Conservation (phyloP, 129 eudicot species). For the Calendula officinalis region DNA sequence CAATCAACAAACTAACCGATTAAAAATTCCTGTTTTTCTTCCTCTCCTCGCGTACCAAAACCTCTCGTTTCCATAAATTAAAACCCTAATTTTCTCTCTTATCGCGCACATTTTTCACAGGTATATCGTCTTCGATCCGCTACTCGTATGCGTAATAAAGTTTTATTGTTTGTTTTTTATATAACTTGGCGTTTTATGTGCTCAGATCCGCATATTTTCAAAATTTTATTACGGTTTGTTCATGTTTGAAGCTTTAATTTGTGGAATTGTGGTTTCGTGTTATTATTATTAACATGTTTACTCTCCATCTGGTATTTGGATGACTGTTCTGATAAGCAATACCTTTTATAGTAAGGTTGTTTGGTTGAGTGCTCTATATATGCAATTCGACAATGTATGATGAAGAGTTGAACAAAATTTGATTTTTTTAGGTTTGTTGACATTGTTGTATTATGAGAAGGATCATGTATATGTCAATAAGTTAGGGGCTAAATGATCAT, state of each 20-base stretch:
- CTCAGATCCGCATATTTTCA: conserved; percentile 29
- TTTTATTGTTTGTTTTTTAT: background rate
- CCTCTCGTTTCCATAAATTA: conserved; percentile 25
- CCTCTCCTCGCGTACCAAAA: background rate
- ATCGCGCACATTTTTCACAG: conserved; percentile 32
- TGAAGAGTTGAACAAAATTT: conserved; percentile 10
- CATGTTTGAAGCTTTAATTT: conserved; percentile 11
- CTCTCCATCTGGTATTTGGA: conserved; percentile 7
- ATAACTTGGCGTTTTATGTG: conserved; percentile 5
- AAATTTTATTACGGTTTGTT: conserved; percentile 5
- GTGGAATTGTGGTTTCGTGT: background rate
- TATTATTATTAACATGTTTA: background rate
- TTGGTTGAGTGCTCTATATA: no score
- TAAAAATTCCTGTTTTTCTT: background rate
- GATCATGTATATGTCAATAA: background rate
- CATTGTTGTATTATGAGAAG: background rate
- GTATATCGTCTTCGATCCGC: conserved; percentile 23
- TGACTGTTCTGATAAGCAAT: background rate
- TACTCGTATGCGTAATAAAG: background rate
- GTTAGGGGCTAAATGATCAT: background rate
- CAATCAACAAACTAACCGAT: conserved; percentile 12
- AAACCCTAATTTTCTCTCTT: conserved; percentile 36
- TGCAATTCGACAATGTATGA: conserved; percentile 25
- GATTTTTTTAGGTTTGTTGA: background rate
- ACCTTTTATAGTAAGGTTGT: background rate